phyloP scores from a whole-genome alignment of 768 basidiomycete genomes.

The Lactifluus echinatus region DNA sequence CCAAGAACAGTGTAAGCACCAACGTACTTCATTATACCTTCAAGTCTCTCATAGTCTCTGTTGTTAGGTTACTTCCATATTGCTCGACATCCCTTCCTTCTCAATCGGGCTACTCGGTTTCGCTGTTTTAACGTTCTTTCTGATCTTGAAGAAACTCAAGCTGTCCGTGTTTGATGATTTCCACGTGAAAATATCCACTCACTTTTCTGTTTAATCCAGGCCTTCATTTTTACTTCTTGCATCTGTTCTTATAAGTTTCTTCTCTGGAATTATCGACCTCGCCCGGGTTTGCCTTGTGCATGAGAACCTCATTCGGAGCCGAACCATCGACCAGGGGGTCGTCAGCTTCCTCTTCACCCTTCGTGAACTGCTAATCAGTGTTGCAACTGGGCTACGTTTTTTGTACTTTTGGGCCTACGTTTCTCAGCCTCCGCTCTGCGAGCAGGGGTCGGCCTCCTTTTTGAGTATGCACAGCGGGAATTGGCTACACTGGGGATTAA shows the following conservation, averaged over 20 bases:
- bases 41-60: neutral
- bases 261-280: conserved; percentile 56
- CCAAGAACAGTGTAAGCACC: conserved; percentile 1
- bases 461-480: conserved; percentile 38
- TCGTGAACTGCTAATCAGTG: conserved; percentile 50
- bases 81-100: conserved; percentile 26
- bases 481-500: conserved; percentile 57
- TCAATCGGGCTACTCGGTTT: conserved; percentile 26
- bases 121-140: conserved; percentile 24
- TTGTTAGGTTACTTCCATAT: conserved; percentile 19
- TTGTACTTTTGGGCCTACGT: conserved; percentile 65
- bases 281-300: conserved; percentile 38
- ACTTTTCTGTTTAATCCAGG: conserved; percentile 14
- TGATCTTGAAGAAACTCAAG: conserved; percentile 20
- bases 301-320: neutral
- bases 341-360: conserved; percentile 36
- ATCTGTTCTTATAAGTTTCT: conserved; percentile 52
- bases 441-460: conserved; percentile 23
- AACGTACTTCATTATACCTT: neutral
- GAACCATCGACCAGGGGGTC: conserved; percentile 22
- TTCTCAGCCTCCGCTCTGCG: conserved; percentile 45
- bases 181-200: neutral
- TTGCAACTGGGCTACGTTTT: conserved; percentile 51
- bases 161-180: conserved; percentile 9
- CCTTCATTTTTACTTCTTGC: conserved; percentile 44